Percentiles rank a stretch among this genome's conserved stretches.
phyloP scores from a whole-genome alignment of 441 rosid species.

The Corymbia citriodora region DNA sequence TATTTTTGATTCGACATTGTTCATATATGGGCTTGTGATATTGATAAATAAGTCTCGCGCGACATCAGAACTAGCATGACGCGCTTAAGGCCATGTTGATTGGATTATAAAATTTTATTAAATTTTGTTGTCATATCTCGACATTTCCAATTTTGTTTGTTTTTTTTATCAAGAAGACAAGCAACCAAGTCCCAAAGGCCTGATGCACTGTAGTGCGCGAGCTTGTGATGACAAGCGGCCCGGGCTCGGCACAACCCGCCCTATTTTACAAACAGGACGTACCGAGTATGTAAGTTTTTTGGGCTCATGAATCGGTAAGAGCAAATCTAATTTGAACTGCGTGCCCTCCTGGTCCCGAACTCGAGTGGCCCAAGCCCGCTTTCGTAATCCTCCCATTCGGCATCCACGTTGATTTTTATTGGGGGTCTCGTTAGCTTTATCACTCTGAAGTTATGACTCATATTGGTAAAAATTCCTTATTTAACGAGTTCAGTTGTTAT shows the following conservation, averaged over 20 bases:
- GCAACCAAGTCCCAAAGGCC: not conserved
- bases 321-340: not conserved
- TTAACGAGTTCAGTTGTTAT: no score
- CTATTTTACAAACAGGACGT: not conserved
- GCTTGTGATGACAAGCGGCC: not conserved
- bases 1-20: rapidly evolving
- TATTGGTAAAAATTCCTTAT: not conserved
- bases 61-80: not conserved
- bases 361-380: not conserved
- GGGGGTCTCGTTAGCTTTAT: not conserved
- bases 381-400: not conserved
- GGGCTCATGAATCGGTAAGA: rapidly evolving
- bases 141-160: not conserved
- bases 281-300: not conserved
- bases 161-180: not conserved
- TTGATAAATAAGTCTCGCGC: not conserved
- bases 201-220: not conserved
- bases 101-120: no score
- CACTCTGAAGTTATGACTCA: not conserved
- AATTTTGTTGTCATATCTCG: not conserved
- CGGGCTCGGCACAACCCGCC: not conserved
- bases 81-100: not conserved
- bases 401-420: not conserved
- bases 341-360: not conserved
- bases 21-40: not conserved